Base-by-base conservation (phyloP, 1,284 basidiomycete genomes). In the Chondrostereum purpureum region DNA sequence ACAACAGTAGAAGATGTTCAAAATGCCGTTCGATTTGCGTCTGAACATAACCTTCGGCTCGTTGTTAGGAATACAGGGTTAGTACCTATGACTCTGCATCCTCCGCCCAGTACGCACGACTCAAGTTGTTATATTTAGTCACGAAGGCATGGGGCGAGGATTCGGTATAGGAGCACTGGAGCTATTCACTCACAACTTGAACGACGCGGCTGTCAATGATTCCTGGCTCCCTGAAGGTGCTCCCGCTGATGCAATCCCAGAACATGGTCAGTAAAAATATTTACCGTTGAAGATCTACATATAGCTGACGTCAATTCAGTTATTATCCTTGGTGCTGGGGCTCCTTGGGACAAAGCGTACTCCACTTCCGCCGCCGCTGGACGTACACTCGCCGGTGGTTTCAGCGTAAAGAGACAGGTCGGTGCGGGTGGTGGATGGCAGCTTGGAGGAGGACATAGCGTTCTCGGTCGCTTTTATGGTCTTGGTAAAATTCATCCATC, bases 261-360 rank as follows among this genome's bases (percentile, higher is more conserved):
- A 56, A 44, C 40, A 54, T 33, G 56, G 53, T 51, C 34, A 37
- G 40, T 44, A 14, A 33, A 37, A 35, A 16, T 22, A n/a, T 24
- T 17, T n/a, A 21, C 27, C 19, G 10, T 4, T 22, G 24, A n/a
- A n/a, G n/a, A n/a, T n/a, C n/a, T 16, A n/a, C 1, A 35, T 4
- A 16, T 34, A 17, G 13, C 31, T 19, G n/a, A 53, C n/a, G 6
- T 39, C 8, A 19, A n/a, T 54, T 57, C 53, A 49, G 53, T 53
- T 17, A 46, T 72, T 11, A 72, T 68, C 4, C 46, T 74, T 27
- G 67, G 63, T 24, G 66, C 68, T 20, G 73, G 72, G 2, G 70
- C 70, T 8, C 67, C 70, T 51, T 75, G 69, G 65, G 46, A 57
- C 22, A 68, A 73, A 44, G 69, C 67, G 0, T 71, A 70, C 51